Percentiles rank a stretch among this genome's conserved stretches.
Conservation (phyloP, 192 early-diverging fungal species). For the Obelidium mucronatum region DNA sequence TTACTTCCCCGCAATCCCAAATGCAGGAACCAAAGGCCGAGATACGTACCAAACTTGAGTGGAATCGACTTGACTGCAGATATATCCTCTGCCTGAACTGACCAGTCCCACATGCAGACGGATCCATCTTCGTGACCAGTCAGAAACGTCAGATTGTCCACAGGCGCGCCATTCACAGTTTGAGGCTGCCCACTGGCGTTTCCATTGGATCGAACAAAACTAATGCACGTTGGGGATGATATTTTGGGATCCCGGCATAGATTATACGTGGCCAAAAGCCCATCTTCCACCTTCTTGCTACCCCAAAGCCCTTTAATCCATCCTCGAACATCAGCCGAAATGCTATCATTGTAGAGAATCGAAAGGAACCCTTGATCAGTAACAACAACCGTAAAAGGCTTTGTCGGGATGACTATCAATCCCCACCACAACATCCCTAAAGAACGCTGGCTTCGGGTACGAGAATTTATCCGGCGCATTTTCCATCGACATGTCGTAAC, state of each 20-base stretch:
- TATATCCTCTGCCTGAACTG: conserved; percentile 13
- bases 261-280: conserved; percentile 29
- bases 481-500: conserved; percentile 22
- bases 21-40: conserved; percentile 2
- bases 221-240: conserved; percentile 21
- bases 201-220: conserved; percentile 3
- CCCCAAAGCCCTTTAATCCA: conserved; percentile 33
- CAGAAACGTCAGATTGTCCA: conserved; percentile 25
- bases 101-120: conserved; percentile 36
- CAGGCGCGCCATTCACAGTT: conserved; percentile 15
- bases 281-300: conserved; percentile 37
- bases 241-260: background rate
- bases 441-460: background rate
- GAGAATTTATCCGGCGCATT: background rate
- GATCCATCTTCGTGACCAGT: conserved; percentile 42
- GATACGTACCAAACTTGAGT: conserved; percentile 27
- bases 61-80: background rate
- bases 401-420: conserved; percentile 25
- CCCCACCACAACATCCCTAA: conserved; percentile 33
- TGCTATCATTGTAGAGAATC: conserved; percentile 32
- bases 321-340: conserved; percentile 1
- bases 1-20: conserved; percentile 7
- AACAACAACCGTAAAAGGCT: conserved; percentile 35
- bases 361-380: conserved; percentile 34
- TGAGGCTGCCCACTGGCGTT: background rate